These are phyloP conservation scores for Microthyrium microscopicum DNA, from an alignment of 2,329 filamentous ascomycete genomes.

Conservation along the genomic window DNA sequence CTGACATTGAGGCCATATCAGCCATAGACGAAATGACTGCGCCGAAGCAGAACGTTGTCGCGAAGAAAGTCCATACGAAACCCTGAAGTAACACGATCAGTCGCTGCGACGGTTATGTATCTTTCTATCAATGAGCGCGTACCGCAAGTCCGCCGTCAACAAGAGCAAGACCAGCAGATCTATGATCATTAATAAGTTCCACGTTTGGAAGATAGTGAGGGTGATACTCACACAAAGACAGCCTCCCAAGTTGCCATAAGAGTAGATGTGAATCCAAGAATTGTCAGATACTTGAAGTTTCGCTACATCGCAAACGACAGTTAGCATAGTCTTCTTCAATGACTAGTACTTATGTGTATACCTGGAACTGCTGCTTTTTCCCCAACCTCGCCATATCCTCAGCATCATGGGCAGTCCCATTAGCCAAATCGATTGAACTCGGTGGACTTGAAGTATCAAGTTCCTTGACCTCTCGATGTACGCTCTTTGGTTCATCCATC, in stretches of 20 bases:
- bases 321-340: neutral
- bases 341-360: neutral
- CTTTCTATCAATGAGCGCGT: no score
- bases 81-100: conserved; percentile 2
- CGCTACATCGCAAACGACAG: conserved; percentile 4
- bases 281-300: conserved; percentile 9
- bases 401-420: conserved; percentile 7
- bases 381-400: conserved; percentile 7
- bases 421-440: no score
- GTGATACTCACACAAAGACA: conserved; percentile 4
- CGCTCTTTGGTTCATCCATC: no score
- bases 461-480: no score
- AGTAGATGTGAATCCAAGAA: conserved; percentile 8
- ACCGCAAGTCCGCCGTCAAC: neutral
- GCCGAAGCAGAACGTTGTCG: conserved; percentile 1
- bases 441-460: no score
- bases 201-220: neutral
- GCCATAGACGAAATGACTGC: conserved; percentile 9
- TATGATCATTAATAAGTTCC: no score
- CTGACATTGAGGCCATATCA: conserved; percentile 10
- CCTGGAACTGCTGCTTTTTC: conserved; percentile 8
- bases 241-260: conserved; percentile 9
- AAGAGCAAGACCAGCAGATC: neutral
- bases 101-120: neutral
- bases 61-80: conserved; percentile 7